Percentiles rank a stretch among this genome's conserved stretches.
Evolutionary conservation across 2,329 filamentous ascomycete species (phyloP).

Genomic region (Tothia fuscella): DNA sequence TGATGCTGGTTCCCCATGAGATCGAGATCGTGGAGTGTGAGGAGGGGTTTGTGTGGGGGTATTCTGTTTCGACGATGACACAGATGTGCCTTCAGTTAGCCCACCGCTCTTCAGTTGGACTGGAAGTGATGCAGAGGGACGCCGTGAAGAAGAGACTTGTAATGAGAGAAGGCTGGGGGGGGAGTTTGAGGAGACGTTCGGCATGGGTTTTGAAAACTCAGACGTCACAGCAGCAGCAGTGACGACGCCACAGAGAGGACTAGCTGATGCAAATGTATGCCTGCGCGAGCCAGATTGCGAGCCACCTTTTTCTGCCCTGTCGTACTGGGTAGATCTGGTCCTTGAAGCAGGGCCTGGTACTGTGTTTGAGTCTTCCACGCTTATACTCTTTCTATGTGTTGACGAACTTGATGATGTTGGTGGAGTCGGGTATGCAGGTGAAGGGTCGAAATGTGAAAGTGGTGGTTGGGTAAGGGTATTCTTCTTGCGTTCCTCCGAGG

Average conservation of each 20-base stretch:
- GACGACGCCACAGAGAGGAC: constrained; percentile 53
- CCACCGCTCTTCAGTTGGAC: constrained; percentile 42
- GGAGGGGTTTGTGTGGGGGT: constrained; percentile 86
- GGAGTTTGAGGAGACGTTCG: constrained; percentile 40
- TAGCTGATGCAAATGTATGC: constrained; percentile 24
- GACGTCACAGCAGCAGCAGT: constrained; percentile 50
- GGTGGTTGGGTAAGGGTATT: constrained; percentile 10
- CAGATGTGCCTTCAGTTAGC: constrained; percentile 73
- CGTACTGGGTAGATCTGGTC: constrained; percentile 14
- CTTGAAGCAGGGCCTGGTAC: constrained; percentile 17
- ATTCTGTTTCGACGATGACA: constrained; percentile 60
- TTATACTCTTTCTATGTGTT: constrained; percentile 18
- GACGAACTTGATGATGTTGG: constrained; percentile 30
- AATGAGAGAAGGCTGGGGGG: constrained; percentile 38
- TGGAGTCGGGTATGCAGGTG: constrained; percentile 27
- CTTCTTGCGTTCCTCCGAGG: no score
- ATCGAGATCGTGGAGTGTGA: constrained; percentile 80
- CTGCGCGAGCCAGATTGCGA: constrained; percentile 18
- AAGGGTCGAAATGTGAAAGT: constrained; percentile 12
- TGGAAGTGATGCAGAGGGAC: constrained; percentile 45
- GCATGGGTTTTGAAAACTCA: constrained; percentile 57
- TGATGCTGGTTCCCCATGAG: constrained; percentile 31
- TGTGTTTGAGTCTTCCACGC: constrained; percentile 13
- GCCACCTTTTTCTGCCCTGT: constrained; percentile 18
- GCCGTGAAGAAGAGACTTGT: constrained; percentile 33